phyloP scores from a whole-genome alignment of 2,329 filamentous ascomycete genomes.

The Trichoderma cornu-damae region DNA sequence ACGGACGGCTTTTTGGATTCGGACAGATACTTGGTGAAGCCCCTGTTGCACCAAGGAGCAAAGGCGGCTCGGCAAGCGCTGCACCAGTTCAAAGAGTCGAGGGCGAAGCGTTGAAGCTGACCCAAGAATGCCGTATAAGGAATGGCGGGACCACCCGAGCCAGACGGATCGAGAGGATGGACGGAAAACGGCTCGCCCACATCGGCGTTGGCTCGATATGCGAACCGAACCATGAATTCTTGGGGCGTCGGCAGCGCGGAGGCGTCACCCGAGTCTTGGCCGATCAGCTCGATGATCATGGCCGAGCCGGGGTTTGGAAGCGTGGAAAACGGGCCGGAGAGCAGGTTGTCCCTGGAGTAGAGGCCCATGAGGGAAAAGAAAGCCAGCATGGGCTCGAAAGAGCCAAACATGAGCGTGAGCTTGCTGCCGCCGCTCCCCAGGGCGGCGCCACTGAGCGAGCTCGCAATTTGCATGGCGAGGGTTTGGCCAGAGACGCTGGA shows the following conservation, averaged over 20 bases:
- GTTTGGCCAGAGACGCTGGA: constrained; percentile 51
- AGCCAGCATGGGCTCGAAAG: constrained; percentile 49
- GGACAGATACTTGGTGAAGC: neutral
- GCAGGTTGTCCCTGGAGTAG: constrained; percentile 46
- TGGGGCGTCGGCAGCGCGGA: constrained; percentile 26
- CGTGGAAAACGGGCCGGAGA: constrained; percentile 33
- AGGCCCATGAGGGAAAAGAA: constrained; percentile 50
- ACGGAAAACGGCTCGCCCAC: constrained; percentile 31
- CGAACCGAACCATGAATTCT: constrained; percentile 51
- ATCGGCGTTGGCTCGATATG: constrained; percentile 48
- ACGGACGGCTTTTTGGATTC: constrained; percentile 20
- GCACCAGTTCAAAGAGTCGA: constrained; percentile 41
- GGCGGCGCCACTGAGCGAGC: constrained; percentile 41
- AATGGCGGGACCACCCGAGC: constrained; percentile 32
- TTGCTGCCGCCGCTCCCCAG: constrained; percentile 39
- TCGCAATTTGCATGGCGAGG: constrained; percentile 42
- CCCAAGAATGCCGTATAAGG: constrained; percentile 37
- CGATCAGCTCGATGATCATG: constrained; percentile 66
- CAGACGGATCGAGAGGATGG: constrained; percentile 40
- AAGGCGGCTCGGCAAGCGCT: constrained; percentile 33
- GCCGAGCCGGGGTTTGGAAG: constrained; percentile 65
- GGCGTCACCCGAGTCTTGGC: constrained; percentile 23
- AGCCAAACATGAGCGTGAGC: constrained; percentile 50
- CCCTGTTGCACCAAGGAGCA: constrained; percentile 37
- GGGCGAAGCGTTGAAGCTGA: constrained; percentile 34